Conservation (phyloP, 345 rosid species). For the Melaleuca alternifolia region DNA sequence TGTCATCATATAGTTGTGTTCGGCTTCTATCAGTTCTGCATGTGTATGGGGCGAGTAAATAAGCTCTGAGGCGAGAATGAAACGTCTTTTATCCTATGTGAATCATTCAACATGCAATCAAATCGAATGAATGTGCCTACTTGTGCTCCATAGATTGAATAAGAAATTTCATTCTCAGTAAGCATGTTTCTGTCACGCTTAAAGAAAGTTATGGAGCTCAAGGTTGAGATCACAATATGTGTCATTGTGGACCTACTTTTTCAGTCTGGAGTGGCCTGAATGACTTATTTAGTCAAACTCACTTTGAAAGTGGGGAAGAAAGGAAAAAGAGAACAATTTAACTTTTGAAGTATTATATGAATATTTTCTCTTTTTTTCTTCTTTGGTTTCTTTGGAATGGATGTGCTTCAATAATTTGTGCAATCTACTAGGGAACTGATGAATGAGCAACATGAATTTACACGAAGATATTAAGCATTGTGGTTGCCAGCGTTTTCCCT, state of each 20-base stretch:
- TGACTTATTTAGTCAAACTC: background rate
- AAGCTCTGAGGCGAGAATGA: background rate
- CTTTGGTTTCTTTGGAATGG: background rate
- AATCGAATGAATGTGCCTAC: background rate
- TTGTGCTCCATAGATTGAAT: background rate
- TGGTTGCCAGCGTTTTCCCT: background rate
- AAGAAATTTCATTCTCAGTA: background rate
- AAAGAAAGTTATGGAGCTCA: background rate
- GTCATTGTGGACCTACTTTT: background rate
- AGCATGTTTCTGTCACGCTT: background rate
- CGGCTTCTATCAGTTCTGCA: background rate
- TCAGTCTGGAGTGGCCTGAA: background rate
- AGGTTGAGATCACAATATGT: background rate
- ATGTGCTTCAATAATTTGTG: background rate
- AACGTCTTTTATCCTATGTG: background rate
- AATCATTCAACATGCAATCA: background rate
- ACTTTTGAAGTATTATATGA: background rate
- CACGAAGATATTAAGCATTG: background rate
- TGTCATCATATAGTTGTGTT: background rate
- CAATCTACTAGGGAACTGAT: background rate
- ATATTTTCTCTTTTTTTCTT: background rate
- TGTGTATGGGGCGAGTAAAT: background rate
- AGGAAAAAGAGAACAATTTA: background rate
- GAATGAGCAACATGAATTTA: background rate
- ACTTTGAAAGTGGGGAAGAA: background rate